Conservation (phyloP, 208 protist genomes). For the Leishmania major region DNA sequence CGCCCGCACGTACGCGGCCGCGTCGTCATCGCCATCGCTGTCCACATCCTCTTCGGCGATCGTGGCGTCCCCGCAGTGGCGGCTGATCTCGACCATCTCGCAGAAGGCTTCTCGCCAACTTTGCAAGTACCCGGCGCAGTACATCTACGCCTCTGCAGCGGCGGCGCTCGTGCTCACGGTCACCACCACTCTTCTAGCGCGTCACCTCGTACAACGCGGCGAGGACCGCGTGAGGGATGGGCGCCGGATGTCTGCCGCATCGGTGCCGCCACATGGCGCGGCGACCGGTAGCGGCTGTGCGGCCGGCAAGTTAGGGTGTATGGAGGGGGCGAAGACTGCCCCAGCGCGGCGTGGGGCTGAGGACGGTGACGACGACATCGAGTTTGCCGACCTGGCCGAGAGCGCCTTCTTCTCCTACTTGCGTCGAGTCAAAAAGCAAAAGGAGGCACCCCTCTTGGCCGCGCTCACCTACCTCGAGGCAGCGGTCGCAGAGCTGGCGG, state of each 20-base stretch:
- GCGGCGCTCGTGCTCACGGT: not conserved
- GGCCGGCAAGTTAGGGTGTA: not conserved
- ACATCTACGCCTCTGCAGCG: constrained; percentile 3
- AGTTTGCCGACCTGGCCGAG: constrained; percentile 54
- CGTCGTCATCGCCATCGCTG: constrained; percentile 1
- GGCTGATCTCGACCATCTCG: constrained; percentile 10
- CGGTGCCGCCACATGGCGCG: not conserved
- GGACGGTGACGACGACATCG: constrained; percentile 39
- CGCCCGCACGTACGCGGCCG: not conserved
- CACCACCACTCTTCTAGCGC: not conserved
- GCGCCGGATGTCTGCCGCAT: not conserved
- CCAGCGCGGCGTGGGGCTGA: not conserved
- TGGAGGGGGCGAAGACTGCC: not conserved
- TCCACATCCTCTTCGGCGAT: constrained; percentile 1
- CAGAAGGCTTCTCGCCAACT: constrained; percentile 1
- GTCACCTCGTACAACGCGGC: not conserved
- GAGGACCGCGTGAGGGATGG: not conserved
- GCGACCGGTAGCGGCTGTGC: not conserved
- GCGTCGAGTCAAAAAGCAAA: constrained; percentile 31
- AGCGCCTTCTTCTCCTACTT: constrained; percentile 48
- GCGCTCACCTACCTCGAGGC: constrained; percentile 41
- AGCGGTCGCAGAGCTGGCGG: constrained; percentile 7
- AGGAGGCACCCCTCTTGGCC: constrained; percentile 45
- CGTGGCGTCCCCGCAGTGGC: constrained; percentile 7
- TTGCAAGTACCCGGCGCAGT: not conserved